Evolutionary conservation across 331 rosid species (phyloP), one percentile per base, ranked within the genome.

Genomic region (Stylosanthes scabra): DNA sequence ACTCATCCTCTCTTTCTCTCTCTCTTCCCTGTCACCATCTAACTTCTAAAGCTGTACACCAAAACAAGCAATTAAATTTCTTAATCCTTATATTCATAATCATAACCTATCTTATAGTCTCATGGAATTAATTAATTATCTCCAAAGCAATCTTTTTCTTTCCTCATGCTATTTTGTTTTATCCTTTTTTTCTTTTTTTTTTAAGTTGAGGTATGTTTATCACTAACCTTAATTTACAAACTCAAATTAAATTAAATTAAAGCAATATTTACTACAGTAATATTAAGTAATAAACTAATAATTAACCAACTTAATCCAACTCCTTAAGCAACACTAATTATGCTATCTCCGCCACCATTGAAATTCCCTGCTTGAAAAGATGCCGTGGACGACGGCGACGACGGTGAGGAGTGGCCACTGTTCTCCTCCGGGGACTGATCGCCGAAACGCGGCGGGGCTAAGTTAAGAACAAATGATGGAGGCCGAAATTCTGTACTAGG

Each of bases 261-360:
- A 16, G 68, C 71, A 69, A 60, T 55, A 13, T 54, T 57, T 75
- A 34, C 39, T 34, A 34, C 25, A 20, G 25, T 20, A 20, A 20
- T 20, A 20, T 20, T 20, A 20, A 20, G 25, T 20, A 20, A 20
- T 20, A 20, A 20, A 20, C 1, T 20, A 20, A 20, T 20, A 20
- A 39, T 28, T n/a, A 50, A 50, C 5, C 20, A 50, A 50, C 20
- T 13, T 49, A 12, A n/a, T 50, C 14, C 13, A 39, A 49, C 31
- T 11, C 46, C 14, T 90, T 75, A 91, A 63, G 97, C 97, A 76
- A 91, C 98, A 54, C 89, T 89, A 9, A 91, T 93, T 52, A 84
- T 81, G 66, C 85, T 82, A 63, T 90, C 96, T 10, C 92, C 92
- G 37, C 87, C 80, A 10, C 76, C 64, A 46, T 63, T 52, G 68